A percentile compares a stretch with the other conserved stretches of the same genome.
phyloP scores from a whole-genome alignment of 73 alveolate genomes.

The Blepharisma stoltei region DNA sequence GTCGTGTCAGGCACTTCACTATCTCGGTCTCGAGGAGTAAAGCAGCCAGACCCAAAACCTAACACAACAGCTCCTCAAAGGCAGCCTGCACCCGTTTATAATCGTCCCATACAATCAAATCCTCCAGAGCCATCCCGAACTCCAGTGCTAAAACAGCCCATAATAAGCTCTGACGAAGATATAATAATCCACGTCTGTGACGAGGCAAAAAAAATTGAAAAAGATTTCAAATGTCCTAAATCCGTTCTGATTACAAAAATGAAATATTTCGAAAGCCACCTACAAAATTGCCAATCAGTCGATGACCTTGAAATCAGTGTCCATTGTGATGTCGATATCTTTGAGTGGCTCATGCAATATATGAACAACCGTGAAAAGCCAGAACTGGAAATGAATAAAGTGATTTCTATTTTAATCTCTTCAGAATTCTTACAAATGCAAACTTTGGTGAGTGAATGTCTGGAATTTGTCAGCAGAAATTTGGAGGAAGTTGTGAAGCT shows the following conservation, averaged over 20 bases:
- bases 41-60: not conserved
- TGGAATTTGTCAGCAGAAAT: constrained; percentile 43
- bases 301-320: constrained; percentile 76
- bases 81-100: not conserved
- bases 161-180: not conserved
- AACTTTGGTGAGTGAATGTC: constrained; percentile 52
- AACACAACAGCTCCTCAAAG: not conserved
- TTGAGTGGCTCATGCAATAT: constrained; percentile 70
- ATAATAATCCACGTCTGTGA: constrained; percentile 67
- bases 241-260: constrained; percentile 45
- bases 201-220: constrained; percentile 53
- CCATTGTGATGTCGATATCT: constrained; percentile 65
- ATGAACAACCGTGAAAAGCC: constrained; percentile 44
- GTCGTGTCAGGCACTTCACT: not conserved
- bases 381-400: constrained; percentile 42
- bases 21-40: not conserved
- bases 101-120: not conserved
- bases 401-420: constrained; percentile 55
- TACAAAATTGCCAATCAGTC: constrained; percentile 36
- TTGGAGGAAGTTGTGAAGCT: constrained; percentile 50
- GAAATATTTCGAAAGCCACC: constrained; percentile 70
- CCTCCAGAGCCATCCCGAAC: not conserved
- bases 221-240: constrained; percentile 57
- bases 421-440: constrained; percentile 56
- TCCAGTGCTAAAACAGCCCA: not conserved